These are phyloP conservation scores for Durotheca rogersii DNA, from an alignment of 495 filamentous ascomycete species.

Conservation along the genomic window DNA sequence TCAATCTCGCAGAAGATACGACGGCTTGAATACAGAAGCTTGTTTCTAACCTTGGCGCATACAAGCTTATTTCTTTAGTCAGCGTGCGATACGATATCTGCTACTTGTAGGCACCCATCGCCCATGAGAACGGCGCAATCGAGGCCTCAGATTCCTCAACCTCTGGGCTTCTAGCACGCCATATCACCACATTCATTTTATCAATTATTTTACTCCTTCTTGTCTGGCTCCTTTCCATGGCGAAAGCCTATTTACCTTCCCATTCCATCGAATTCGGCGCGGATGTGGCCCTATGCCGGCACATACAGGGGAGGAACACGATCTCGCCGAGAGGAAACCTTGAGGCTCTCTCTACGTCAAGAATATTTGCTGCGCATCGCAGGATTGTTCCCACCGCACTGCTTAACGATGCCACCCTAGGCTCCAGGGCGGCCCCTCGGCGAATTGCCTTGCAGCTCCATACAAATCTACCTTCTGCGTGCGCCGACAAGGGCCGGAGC, in stretches of 20 bases:
- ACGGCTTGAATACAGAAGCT: background rate
- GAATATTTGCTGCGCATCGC: background rate
- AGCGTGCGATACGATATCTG: too few species aligned
- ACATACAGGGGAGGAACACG: slow-evolving; percentile 3
- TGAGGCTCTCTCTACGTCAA: background rate
- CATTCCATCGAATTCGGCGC: slow-evolving; percentile 1
- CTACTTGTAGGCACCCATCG: too few species aligned
- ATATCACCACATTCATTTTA: background rate
- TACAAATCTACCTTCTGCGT: background rate
- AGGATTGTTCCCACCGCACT: slow-evolving; percentile 3
- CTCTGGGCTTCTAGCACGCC: too few species aligned
- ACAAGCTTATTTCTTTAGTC: background rate
- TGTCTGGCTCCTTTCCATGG: slow-evolving; percentile 8
- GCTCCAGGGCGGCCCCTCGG: background rate
- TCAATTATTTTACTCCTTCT: background rate
- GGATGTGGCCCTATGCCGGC: background rate
- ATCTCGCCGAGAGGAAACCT: slow-evolving; percentile 1
- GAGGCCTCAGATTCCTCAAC: too few species aligned
- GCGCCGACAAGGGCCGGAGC: too few species aligned
- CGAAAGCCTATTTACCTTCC: slow-evolving; percentile 7
- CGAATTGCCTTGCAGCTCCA: background rate
- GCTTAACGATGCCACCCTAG: slow-evolving; percentile 7
- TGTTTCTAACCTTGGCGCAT: background rate
- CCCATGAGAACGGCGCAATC: background rate
- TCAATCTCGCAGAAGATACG: background rate